Evolutionary conservation across 2,329 filamentous ascomycete species (phyloP), one percentile per base, ranked within the genome.

Genomic region (Tolypocladium pustulatum): DNA sequence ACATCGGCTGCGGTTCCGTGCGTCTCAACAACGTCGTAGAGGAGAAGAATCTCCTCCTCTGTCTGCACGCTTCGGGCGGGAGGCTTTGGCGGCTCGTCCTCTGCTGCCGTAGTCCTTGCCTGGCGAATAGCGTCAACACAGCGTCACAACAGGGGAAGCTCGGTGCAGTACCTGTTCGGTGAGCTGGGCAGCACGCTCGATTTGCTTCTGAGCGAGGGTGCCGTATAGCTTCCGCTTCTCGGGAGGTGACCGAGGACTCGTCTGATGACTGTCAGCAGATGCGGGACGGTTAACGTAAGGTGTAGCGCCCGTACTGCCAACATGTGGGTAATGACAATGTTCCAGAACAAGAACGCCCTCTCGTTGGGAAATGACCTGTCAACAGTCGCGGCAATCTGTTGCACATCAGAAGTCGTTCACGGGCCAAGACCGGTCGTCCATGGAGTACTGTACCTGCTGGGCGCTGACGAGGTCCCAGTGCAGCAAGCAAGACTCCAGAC

Each of bases 391-490:
- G 81, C 78, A 65, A 85, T 84, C 80, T 84, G 15, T 2, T 12
- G 7, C 25, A n/a, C 30, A 13, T 53, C 15, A 53, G 30, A 13
- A 34, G 15, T 30, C 5, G 49, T 20, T 22, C 20, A 34, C 9
- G 30, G 30, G 13, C 30, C 4, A 22, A 15, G 30, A 53, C 30
- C 8, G 20, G 30, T 13, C 2, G 32, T 32, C 17, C 49, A 13
- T 6, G 30, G 49, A 17, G 49, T 13, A 8, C 20, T 1, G 27
- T 69, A 83, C 81, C 72, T 82, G 79, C 66, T 85, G 82, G 2
- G 81, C 80, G 64, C 80, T 81, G 59, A 75, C 72, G 58, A 84
- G 73, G 62, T 85, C 82, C 74, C 79, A 82, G 57, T 81, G 73
- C 61, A 78, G 69, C 57, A 84, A 64, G 62, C 82, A 85, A 10